Evolutionary conservation across 441 rosid genomes (phyloP).

Genomic region (Viola pubescens): DNA sequence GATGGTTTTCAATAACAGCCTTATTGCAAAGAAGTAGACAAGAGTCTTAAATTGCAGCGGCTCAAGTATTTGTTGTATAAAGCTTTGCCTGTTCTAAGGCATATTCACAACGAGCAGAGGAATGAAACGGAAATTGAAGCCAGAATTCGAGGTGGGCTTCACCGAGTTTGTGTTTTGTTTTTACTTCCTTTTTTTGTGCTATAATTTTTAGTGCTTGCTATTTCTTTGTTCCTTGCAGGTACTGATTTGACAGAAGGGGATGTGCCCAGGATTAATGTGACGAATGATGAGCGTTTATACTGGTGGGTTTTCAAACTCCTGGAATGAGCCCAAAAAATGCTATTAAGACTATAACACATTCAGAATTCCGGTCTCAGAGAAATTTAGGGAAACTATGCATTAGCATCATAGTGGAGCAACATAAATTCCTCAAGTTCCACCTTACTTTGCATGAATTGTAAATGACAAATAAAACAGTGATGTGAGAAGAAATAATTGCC

Average conservation of each 20-base stretch:
- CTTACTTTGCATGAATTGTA: no score
- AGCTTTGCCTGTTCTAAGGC: not conserved
- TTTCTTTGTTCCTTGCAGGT: not conserved
- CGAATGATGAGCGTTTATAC: not conserved
- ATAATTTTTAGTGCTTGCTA: not conserved
- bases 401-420: no score
- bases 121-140: not conserved
- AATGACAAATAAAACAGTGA: no score
- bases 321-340: no score
- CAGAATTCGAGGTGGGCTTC: not conserved
- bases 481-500: no score
- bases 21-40: not conserved
- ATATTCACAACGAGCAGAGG: not conserved
- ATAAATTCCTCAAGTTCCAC: no score
- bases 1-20: not conserved
- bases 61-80: not conserved
- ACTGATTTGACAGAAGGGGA: not conserved
- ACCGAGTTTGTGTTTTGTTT: not conserved
- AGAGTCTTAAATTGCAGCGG: not conserved
- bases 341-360: no score
- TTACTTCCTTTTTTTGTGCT: not conserved
- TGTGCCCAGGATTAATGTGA: not conserved
- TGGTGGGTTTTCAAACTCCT: not conserved
- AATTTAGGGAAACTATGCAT: no score
- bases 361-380: no score